A percentile compares a stretch with the other conserved stretches of the same genome.
Evolutionary conservation across 345 rosid genomes (phyloP).

Genomic region (Barbarea vulgaris): DNA sequence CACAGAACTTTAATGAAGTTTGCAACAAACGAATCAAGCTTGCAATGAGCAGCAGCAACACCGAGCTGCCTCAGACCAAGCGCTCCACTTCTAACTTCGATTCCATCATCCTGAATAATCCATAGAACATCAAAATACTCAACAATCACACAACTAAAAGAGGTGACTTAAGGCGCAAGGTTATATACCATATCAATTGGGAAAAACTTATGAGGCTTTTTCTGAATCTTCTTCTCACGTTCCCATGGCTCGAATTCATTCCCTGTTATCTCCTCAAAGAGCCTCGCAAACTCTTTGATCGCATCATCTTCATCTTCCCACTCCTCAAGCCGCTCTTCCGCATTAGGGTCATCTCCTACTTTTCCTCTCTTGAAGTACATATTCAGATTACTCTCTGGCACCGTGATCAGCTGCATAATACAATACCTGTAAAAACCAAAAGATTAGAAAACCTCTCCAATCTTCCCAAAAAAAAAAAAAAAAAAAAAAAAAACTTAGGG

Average conservation of each 20-base stretch:
- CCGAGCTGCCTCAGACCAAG: conserved; percentile 73
- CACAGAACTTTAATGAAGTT: conserved; percentile 65
- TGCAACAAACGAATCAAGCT: conserved; percentile 68
- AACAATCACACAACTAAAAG: not conserved
- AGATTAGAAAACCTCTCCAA: not conserved
- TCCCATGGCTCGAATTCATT: conserved; percentile 90
- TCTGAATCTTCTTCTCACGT: conserved; percentile 70
- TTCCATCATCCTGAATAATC: conserved; percentile 59
- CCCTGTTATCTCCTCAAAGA: conserved; percentile 73
- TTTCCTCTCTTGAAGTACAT: conserved; percentile 74
- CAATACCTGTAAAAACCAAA: conserved; percentile 51
- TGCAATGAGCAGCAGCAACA: conserved; percentile 60
- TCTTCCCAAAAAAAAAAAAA: rapidly evolving
- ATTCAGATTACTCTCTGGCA: conserved; percentile 59
- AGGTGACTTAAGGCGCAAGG: not conserved
- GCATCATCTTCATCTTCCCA: conserved; percentile 62
- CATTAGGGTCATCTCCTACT: conserved; percentile 63
- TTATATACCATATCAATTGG: conserved; percentile 77
- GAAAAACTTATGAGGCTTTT: conserved; percentile 59
- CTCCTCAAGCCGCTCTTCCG: conserved; percentile 73
- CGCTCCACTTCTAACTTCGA: conserved; percentile 77
- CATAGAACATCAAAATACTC: not conserved
- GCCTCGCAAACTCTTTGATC: conserved; percentile 62
- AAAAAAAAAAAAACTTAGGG: no score
- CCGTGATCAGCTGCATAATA: conserved; percentile 63